Percentiles rank a stretch among this genome's conserved stretches.
These are phyloP conservation scores for Volvox africanus DNA, from an alignment of 139 green algal genomes.

Conservation along the genomic window DNA sequence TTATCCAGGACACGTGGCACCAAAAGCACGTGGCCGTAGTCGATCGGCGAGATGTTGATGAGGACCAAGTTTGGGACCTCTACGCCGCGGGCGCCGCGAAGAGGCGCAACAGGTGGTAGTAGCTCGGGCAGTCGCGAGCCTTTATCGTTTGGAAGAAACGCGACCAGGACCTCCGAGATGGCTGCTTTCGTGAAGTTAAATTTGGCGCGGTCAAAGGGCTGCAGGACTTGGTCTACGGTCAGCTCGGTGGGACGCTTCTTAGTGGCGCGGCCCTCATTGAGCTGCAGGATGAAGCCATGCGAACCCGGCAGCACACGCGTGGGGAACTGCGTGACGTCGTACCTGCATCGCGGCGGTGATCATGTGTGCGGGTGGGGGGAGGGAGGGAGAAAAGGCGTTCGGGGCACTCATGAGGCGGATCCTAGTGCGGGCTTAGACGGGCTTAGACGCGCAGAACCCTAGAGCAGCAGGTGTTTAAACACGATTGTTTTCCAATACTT, in stretches of 20 bases:
- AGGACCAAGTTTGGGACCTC: constrained; percentile 86
- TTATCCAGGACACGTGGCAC: constrained; percentile 87
- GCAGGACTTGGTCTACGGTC: constrained; percentile 89
- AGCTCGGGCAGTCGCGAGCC: neutral
- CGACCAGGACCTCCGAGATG: constrained; percentile 93
- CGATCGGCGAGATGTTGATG: constrained; percentile 98
- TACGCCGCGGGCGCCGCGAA: neutral
- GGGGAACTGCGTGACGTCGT: constrained; percentile 93
- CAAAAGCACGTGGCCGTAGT: constrained; percentile 99
- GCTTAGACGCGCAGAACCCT: no score
- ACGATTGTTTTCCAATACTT: no score
- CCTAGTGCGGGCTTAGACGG: no score
- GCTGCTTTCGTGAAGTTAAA: constrained; percentile 99
- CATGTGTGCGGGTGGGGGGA: neutral
- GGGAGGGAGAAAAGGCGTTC: neutral
- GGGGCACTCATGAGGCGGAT: neutral
- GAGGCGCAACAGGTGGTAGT: neutral
- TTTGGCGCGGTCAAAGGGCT: constrained; percentile 93
- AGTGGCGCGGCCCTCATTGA: constrained; percentile 94
- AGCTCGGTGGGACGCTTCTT: constrained; percentile 99
- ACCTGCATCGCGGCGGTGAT: constrained; percentile 74
- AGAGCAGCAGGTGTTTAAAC: no score
- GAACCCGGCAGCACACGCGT: constrained; percentile 89
- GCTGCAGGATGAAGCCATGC: constrained; percentile 85
- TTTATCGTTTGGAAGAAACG: constrained; percentile 72